These are phyloP conservation scores for Boletus austroedulis DNA, from an alignment of 1,284 basidiomycete species.

Conservation along the genomic window DNA sequence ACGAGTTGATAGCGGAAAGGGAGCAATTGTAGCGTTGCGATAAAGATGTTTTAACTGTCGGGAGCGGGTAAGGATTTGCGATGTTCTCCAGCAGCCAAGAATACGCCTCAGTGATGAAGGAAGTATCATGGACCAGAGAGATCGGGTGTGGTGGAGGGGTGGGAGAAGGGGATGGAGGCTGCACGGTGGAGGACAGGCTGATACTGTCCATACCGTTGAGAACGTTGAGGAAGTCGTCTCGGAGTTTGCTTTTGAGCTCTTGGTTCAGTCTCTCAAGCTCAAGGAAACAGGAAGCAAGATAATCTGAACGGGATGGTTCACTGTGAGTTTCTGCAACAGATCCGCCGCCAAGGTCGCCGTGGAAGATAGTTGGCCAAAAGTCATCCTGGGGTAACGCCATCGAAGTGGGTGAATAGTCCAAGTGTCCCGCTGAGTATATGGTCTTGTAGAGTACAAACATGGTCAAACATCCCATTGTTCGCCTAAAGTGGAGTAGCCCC, in stretches of 20 bases:
- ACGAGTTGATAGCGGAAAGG: neutral
- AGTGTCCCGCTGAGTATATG: no score
- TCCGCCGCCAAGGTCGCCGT: neutral
- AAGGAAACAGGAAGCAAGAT: slow-evolving; percentile 4
- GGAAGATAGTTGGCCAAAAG: neutral
- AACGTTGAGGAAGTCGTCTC: neutral
- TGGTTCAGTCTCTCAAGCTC: slow-evolving; percentile 1
- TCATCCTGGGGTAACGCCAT: slow-evolving; percentile 5
- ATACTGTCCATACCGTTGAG: neutral
- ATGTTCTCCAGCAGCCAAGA: slow-evolving; percentile 1
- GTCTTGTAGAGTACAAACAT: neutral
- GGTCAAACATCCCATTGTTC: slow-evolving; percentile 5
- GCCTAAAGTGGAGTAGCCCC: neutral
- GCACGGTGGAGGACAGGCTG: neutral
- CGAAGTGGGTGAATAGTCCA: neutral
- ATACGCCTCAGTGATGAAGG: neutral
- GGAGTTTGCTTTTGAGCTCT: neutral
- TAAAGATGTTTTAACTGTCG: neutral
- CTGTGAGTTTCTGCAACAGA: neutral
- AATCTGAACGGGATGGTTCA: neutral
- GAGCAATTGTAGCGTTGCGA: neutral
- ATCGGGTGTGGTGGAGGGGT: neutral
- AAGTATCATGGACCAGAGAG: neutral
- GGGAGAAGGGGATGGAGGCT: neutral
- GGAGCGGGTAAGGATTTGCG: neutral